Evolutionary conservation across 108 stramenopile genomes (phyloP), one percentile per base, ranked within the genome.

Genomic region (Chaetoceros muelleri): DNA sequence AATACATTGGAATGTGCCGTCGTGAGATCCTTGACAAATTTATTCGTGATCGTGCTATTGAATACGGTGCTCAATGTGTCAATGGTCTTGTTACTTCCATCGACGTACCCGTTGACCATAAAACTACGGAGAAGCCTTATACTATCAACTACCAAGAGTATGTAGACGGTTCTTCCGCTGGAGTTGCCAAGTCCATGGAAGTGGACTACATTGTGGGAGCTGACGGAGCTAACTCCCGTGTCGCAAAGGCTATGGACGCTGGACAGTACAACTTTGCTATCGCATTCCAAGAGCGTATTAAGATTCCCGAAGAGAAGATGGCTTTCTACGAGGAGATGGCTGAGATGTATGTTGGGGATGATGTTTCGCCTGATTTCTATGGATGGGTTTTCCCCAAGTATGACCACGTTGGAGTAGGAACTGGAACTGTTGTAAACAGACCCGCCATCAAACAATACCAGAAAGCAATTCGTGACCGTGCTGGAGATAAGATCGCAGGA

Each of bases 301-400:
- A 96, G 79, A 95, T 97, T 72, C 66, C 85, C n/a, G 93, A 95
- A 20, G 92, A 97, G 24, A 81, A 97, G 83, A 97, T 97, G 96
- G 67, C 62, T 3, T 97, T 97, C 66, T 97, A 97, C 81, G 95
- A 97, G 70, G 96, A 95, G 73, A 89, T 95, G 82, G 91, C 95
- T 13, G 92, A 95, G 73, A 95, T 95, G 92, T 97, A 97, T 59
- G 96, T 97, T n/a, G 96, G 96, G 26, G 96, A 97, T 58, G 96
- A 97, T 73, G 96, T 97, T 50, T 93, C 90, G 31, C 96, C 96
- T 28, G 96, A 97, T 69, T 97, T 97, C 67, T 97, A 97, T 73
- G 96, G 95, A 55, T 97, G 96, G 96, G 96, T 97, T 51, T 97
- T 97, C 85, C 96, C 96, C 73, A 97, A 97, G 76, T 95, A 97